Evolutionary conservation across 2,329 filamentous ascomycete species (phyloP).

Genomic region (Magnaporthales sp.): DNA sequence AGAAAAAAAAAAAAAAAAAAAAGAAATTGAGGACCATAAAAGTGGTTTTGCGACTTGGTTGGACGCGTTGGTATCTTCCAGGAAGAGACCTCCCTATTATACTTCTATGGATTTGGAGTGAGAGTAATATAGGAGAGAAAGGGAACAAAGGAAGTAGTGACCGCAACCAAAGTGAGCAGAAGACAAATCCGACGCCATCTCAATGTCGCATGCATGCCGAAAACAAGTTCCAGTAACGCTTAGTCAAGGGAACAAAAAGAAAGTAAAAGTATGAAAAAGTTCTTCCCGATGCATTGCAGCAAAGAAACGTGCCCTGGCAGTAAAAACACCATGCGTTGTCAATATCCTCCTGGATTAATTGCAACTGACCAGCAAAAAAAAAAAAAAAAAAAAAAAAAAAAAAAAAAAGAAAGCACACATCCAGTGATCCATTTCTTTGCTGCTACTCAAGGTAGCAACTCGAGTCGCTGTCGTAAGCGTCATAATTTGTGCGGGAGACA

Average conservation of each 20-base stretch:
- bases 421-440: neutral
- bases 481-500: neutral
- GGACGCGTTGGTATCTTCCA: neutral
- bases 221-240: neutral
- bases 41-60: neutral
- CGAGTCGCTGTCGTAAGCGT: neutral
- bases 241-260: neutral
- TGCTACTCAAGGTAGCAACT: neutral
- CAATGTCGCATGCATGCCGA: neutral
- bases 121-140: neutral
- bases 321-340: neutral
- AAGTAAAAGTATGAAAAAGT: neutral
- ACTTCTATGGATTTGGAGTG: neutral
- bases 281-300: neutral
- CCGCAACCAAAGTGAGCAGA: neutral
- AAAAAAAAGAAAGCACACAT: too few relatives aligned
- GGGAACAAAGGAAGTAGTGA: neutral
- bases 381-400: too few relatives aligned
- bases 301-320: neutral
- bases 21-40: slow-evolving; percentile 1
- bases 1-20: slow-evolving; percentile 4
- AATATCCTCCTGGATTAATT: neutral
- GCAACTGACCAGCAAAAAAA: neutral
- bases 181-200: neutral
- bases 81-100: neutral